Evolutionary conservation across 495 filamentous ascomycete species (phyloP), one percentile per base, ranked within the genome.

Genomic region (Talaromyces borbonicus): DNA sequence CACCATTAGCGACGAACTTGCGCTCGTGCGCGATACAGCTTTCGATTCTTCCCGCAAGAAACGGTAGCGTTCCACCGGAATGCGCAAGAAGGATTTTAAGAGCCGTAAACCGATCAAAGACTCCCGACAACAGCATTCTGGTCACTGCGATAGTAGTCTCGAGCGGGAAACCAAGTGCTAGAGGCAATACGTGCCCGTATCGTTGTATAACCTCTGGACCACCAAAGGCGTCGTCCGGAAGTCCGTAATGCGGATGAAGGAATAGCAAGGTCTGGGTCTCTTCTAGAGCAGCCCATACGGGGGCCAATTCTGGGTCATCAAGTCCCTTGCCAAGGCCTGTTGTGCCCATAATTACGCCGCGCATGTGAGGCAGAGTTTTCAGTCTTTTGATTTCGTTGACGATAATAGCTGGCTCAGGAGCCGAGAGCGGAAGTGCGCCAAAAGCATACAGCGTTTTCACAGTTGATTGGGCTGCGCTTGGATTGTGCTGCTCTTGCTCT

Each of bases 121-220:
- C 85, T 0, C 87, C 85, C 2, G 79, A 74, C 1, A 97, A 63
- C 14, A 84, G 77, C 88, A 97, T 95, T 7, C 90, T 68, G 2
- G 87, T 80, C 1, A 96, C 82, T 0, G 89, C 86, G 46, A 97
- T 90, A 5, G 90, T 95, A 0, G 90, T 97, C 59, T 97, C 90
- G 30, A 97, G 71, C 1, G 90, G 90, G 57, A 95, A 97, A 6
- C 90, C 90, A 1, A 97, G 59, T 0, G 87, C 84, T 3, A 97
- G 68, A 1, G 88, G 85, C 12, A 96, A 72, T 8, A 95, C 88
- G 61, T 95, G 89, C 0, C 90, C 90, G 62, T 92, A 95, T 22
- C 81, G 68, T 7, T 73, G 73, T 11, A 54, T 65, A 0, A 50
- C 56, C 29, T 66, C 66, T 0, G 66, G 18, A 2, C 71, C 71